Evolutionary conservation across 768 basidiomycete genomes (phyloP), one percentile per base, ranked within the genome.

Genomic region (Antrodiella citrinella): DNA sequence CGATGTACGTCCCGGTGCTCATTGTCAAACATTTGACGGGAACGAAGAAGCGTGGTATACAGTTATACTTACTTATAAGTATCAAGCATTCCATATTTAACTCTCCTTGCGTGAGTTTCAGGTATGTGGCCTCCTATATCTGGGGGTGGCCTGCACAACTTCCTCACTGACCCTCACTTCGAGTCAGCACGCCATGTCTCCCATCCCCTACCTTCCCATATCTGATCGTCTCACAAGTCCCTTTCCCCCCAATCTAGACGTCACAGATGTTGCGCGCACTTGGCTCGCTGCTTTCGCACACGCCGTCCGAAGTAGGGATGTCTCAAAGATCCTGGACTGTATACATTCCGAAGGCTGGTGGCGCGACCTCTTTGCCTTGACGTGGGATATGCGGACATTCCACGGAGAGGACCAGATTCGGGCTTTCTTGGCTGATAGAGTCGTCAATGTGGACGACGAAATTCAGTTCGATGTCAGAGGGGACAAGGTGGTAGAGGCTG

Each of bases 241-340:
- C 9, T 41, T 51, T n/a, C 53, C 52, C 25, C 18, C 49, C 18
- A 60, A 68, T 26, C 52, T 75, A 44, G 67, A 77, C 42, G 67
- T 65, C 1, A 55, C 53, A 7, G 54, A 59, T 1, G 54, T 77
- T 26, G 73, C 65, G 3, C 47, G 59, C 10, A 58, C 55, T 39
- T 79, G 78, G 78, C 65, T 77, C 48, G 41, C 56, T 15, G 56
- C 63, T 4, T 74, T 79, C 57, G 26, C 58, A 9, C 57, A 62
- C 45, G 63, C 61, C 26, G 59, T 71, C n/a, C 57, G 64, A 44
- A 54, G 61, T 18, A 64, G 64, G 49, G 62, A 73, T 35, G 63
- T 67, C 15, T 59, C 65, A 19, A 62, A 62, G 12, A 59, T 78
- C 38, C 51, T 68, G 13, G 57, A 57, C 11, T 58, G 68, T 43